Base-by-base conservation (phyloP, 805 yeast species). In the Candida methanosorbosa region DNA sequence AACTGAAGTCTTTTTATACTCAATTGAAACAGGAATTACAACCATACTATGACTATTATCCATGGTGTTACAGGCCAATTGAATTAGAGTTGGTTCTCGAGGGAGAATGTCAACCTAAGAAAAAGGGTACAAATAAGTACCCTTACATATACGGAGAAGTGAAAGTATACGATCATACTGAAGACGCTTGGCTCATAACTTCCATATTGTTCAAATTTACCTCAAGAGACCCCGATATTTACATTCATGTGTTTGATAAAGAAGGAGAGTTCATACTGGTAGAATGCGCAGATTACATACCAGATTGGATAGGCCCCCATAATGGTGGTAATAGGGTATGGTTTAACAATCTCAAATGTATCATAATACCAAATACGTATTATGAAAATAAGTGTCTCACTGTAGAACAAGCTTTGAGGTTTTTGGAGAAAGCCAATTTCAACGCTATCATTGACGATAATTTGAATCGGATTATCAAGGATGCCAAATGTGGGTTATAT, bases 181-280 rank as follows among this genome's bases (percentile, higher is more conserved):
- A 54, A 11, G 81, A 75, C 43, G 70, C 68, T 37, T 56, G 66
- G 53, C 46, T 77, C 6, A 40, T 74, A 4, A 49, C 66, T 1
- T 49, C 57, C 5, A 33, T 75, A 1, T 45, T 76, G 5, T 56
- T 52, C 38, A 50, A 59, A 4, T 56, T 71, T 34, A 41, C 54
- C 2, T 39, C 47, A 4, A 35, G 52, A 19, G 40, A 45, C 29
- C 29, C 38, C 9, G 66, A 63, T 36, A 34, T 72, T 3, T 71
- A 57, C 45, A 59, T 73, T 4, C 70, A 65, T 27, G 40, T 61
- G 2, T 57, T 61, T 38, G 84, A 77, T 44, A 63, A 66, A 2
- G 80, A 72, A 30, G 74, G 78, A 7, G 85, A 79, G 38, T 67
- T 70, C 30, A 33, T 77, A 9, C 47, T 78, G 30, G 62, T 70